Evolutionary conservation across 2,329 filamentous ascomycete genomes (phyloP).

Genomic region (Teratosphaeriaceae sp.): DNA sequence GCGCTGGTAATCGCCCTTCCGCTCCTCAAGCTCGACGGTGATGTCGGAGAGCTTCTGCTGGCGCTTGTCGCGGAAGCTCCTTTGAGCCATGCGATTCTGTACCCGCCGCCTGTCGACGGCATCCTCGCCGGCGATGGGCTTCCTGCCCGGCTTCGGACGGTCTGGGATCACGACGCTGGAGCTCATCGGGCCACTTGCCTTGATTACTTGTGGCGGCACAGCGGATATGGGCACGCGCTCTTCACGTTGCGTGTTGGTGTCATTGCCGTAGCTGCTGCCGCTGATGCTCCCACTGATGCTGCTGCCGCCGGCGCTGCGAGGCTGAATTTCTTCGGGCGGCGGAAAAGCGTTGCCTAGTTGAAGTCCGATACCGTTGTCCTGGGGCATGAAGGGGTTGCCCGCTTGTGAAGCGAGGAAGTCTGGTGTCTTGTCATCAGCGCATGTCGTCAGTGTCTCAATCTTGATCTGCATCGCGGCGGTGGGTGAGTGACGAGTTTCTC

Average conservation of each 20-base stretch:
- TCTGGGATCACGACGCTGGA: constrained; percentile 33
- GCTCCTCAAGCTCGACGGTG: constrained; percentile 9
- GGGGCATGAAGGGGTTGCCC: background rate
- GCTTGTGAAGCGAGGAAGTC: background rate
- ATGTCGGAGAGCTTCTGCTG: constrained; percentile 69
- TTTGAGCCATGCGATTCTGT: constrained; percentile 87
- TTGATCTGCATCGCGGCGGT: background rate
- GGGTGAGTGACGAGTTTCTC: background rate
- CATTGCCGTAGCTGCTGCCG: background rate
- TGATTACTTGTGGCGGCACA: constrained; percentile 5
- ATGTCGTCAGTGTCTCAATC: background rate
- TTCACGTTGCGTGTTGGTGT: background rate
- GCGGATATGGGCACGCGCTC: background rate
- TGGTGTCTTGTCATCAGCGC: constrained; percentile 1
- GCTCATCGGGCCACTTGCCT: constrained; percentile 31
- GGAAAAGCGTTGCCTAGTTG: background rate
- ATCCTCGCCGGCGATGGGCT: constrained; percentile 64
- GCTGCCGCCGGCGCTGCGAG: background rate
- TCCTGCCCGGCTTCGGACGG: constrained; percentile 66
- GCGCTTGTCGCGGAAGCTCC: constrained; percentile 81
- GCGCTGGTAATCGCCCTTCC: constrained; percentile 10
- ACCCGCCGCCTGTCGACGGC: constrained; percentile 89
- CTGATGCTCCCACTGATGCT: background rate
- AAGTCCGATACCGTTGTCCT: background rate
- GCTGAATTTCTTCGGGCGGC: constrained; percentile 1